A percentile compares a stretch with the other conserved stretches of the same genome.
Evolutionary conservation across 2,329 filamentous ascomycete species (phyloP).

Genomic region (Sporothrix pallida): DNA sequence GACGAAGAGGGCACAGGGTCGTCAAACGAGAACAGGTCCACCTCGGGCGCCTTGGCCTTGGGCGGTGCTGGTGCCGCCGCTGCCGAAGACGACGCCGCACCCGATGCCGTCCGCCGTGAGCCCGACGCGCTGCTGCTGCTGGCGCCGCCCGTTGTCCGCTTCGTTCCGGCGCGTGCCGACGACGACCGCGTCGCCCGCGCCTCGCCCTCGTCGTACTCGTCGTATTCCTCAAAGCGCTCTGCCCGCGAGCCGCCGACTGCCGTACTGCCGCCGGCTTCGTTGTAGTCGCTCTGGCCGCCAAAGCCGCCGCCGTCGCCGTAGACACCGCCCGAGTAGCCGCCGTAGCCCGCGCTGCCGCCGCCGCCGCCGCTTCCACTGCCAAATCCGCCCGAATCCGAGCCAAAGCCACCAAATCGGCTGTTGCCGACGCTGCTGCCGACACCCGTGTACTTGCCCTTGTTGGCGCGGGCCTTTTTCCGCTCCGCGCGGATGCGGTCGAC

Average conservation of each 20-base stretch:
- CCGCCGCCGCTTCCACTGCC: constrained; percentile 57
- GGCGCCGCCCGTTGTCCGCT: constrained; percentile 35
- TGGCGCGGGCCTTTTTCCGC: constrained; percentile 87
- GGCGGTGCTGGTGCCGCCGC: constrained; percentile 54
- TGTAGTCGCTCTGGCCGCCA: constrained; percentile 79
- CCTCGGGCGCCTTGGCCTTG: constrained; percentile 86
- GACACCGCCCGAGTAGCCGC: constrained; percentile 72
- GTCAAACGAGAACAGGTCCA: constrained; percentile 92
- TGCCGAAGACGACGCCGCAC: constrained; percentile 40
- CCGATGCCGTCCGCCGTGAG: constrained; percentile 55
- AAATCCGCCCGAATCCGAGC: constrained; percentile 79
- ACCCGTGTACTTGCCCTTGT: constrained; percentile 93
- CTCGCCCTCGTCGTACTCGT: constrained; percentile 86
- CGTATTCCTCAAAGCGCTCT: constrained; percentile 94
- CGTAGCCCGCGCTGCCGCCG: constrained; percentile 59
- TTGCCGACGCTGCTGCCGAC: constrained; percentile 63
- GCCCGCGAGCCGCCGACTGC: constrained; percentile 57
- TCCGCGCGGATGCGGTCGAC: constrained; percentile 83
- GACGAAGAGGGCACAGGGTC: constrained; percentile 59
- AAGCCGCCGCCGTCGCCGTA: constrained; percentile 97
- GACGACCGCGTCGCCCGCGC: constrained; percentile 50
- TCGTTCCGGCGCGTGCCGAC: constrained; percentile 56
- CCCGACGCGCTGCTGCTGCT: constrained; percentile 28
- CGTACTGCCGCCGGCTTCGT: constrained; percentile 51
- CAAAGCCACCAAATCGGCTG: constrained; percentile 84